Evolutionary conservation across 2,329 filamentous ascomycete species (phyloP), one percentile per base, ranked within the genome.

Genomic region (Fusarium sp.): DNA sequence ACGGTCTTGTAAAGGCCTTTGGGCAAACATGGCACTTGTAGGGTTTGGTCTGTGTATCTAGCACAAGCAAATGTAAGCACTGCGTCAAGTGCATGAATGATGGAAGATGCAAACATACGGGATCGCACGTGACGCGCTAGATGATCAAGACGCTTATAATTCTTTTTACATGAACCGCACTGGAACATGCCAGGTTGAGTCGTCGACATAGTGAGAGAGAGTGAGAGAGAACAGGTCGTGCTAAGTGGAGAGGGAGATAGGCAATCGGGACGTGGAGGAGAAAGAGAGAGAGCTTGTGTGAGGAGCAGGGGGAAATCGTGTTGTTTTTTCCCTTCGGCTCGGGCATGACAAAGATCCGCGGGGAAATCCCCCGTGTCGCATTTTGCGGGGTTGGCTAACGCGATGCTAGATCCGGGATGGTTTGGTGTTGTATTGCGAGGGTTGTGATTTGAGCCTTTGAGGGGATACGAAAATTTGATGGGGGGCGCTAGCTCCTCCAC

Each of bases 71-170:
- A 19, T 41, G 23, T 63, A 27, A 49, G 31, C 19, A 39, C 12
- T 33, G 21, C 8, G 15, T 33, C 19, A 19, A 46, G 33, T 38
- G 16, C 8, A 42, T 27, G 18, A 16, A 18, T 21, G 25, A 16
- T 23, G 60, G 15, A 8, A 15, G 25, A 23, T 12, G n/a, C 41
- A 19, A 4, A 63, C 76, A 44, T 72, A 81, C 79, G 79, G 15
- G 79, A 79, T n/a, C 79, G 76, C 25, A 81, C 74, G 68, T 81
- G 79, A 33, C 79, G 78, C 16, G 77, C 74, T 14, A 81, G 72
- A 69, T 81, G 79, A 49, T 80, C 79, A 45, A 78, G 56, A 10
- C 79, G 74, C 44, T 73, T 78, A 51, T 79, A 81, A 11, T 70
- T 69, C 38, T 71, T 74, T 29, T 79, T 72, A 38, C 77, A 79